phyloP scores from a whole-genome alignment of 1,284 basidiomycete species.

The Leccinum angustisporum region DNA sequence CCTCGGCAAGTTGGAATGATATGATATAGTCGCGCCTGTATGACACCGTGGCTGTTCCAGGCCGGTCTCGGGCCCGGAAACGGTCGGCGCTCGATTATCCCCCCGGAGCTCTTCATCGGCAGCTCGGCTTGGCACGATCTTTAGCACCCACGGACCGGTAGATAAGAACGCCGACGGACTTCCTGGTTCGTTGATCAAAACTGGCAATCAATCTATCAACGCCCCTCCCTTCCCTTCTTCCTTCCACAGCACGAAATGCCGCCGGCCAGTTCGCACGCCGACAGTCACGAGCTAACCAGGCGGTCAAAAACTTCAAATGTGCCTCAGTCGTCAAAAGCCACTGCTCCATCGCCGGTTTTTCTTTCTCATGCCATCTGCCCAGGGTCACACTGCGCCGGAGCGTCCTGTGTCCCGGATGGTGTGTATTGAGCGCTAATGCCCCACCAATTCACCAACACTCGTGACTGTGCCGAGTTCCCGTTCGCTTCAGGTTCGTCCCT shows the following conservation, averaged over 20 bases:
- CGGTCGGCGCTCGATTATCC: neutral
- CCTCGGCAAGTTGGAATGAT: neutral
- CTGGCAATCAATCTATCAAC: neutral
- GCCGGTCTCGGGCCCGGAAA: neutral
- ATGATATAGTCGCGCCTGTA: neutral
- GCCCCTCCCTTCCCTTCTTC: neutral
- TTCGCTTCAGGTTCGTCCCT: neutral
- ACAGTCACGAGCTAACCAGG: constrained; percentile 1
- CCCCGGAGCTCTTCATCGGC: neutral
- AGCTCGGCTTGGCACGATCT: neutral
- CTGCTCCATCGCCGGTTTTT: neutral
- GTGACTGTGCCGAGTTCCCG: neutral
- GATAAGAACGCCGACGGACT: constrained; percentile 1
- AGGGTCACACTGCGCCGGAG: constrained; percentile 8
- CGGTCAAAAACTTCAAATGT: constrained; percentile 13
- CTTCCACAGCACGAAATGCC: constrained; percentile 2
- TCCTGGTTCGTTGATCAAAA: constrained; percentile 1
- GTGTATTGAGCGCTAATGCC: neutral
- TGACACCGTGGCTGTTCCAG: too few relatives aligned
- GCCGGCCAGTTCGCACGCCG: constrained; percentile 17
- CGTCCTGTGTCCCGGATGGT: neutral
- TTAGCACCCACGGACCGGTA: neutral
- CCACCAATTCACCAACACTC: neutral
- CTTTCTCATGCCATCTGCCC: constrained; percentile 3
- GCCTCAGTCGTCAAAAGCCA: neutral